phyloP scores from a whole-genome alignment of 805 yeast species.

The Schizosaccharomyces lindneri region DNA sequence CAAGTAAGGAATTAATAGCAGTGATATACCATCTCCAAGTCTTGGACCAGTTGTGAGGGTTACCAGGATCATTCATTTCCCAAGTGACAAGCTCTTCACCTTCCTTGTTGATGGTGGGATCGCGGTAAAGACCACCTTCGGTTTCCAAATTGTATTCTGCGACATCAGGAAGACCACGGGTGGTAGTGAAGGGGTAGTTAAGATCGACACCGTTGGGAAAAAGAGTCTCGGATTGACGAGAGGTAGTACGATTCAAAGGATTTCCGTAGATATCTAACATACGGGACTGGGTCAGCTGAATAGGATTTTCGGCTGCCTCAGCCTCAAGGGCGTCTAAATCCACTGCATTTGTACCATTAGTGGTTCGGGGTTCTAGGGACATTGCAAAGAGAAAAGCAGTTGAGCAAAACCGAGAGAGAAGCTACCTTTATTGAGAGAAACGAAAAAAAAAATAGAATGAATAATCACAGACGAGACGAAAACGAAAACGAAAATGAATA shows the following conservation, averaged over 20 bases:
- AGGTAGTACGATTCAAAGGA: neutral
- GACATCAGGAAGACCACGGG: neutral
- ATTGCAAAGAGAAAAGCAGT: neutral
- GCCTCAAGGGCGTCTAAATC: neutral
- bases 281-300: neutral
- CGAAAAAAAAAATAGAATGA: no score
- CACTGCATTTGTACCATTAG: neutral
- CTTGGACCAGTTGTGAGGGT: slow-evolving; percentile 25
- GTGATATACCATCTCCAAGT: slow-evolving; percentile 24
- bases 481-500: no score
- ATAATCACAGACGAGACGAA: no score
- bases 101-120: neutral
- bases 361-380: neutral
- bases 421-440: no score
- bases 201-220: slow-evolving; percentile 1
- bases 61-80: slow-evolving; percentile 53
- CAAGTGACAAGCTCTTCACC: slow-evolving; percentile 58
- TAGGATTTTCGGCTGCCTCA: neutral
- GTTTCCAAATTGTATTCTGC: neutral
- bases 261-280: neutral
- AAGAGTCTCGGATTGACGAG: neutral
- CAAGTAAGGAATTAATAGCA: slow-evolving; percentile 38
- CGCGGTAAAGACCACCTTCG: neutral
- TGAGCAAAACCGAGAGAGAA: no score
- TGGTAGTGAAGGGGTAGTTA: slow-evolving; percentile 1